These are phyloP conservation scores for Fusarium sp. DNA, from an alignment of 2,329 filamentous ascomycete genomes.

Conservation along the genomic window DNA sequence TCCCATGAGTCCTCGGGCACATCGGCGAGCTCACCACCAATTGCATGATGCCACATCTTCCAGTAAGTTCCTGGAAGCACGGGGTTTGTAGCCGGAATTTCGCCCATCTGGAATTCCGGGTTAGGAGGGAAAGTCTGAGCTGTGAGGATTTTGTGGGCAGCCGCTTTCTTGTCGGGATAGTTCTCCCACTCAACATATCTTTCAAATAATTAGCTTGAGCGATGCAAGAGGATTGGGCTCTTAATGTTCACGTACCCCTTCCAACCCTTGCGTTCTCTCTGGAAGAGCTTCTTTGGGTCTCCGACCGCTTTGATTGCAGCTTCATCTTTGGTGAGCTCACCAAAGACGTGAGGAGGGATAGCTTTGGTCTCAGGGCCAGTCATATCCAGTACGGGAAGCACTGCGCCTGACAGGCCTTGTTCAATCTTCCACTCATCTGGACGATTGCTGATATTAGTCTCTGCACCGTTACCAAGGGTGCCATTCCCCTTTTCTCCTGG, in stretches of 20 bases:
- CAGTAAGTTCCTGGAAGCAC: conserved; percentile 66
- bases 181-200: conserved; percentile 77
- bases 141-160: conserved; percentile 63
- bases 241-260: conserved; percentile 42
- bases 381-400: conserved; percentile 60
- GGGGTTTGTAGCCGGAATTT: conserved; percentile 67
- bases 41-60: conserved; percentile 68
- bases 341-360: conserved; percentile 45
- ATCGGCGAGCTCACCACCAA: conserved; percentile 52
- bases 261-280: conserved; percentile 49
- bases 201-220: background rate
- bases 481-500: too few relatives aligned
- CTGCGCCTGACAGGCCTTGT: conserved; percentile 59
- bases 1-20: conserved; percentile 70
- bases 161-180: conserved; percentile 73
- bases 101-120: conserved; percentile 67
- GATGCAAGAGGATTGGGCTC: background rate
- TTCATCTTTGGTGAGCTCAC: conserved; percentile 53
- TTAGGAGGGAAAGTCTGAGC: conserved; percentile 46
- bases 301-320: conserved; percentile 55
- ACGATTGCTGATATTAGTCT: conserved; percentile 36
- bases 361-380: conserved; percentile 51
- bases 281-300: conserved; percentile 47
- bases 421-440: conserved; percentile 66
- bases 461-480: too few relatives aligned